Percentiles rank a stretch among this genome's conserved stretches.
phyloP scores from a whole-genome alignment of 495 filamentous ascomycete species.

The Penicillium ucsense region DNA sequence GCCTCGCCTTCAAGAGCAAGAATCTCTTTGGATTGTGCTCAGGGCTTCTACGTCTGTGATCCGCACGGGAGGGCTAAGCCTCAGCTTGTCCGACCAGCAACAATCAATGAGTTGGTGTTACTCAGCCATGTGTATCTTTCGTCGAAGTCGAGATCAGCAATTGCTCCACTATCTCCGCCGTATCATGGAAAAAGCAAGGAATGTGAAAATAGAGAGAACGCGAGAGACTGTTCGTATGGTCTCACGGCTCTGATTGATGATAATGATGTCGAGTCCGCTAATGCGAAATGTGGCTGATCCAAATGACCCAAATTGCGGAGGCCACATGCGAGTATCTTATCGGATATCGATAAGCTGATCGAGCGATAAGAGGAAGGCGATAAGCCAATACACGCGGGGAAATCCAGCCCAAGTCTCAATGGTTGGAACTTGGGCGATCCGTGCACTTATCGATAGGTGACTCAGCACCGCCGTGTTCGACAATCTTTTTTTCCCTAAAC shows the following conservation, averaged over 20 bases:
- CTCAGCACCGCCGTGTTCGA: slow-evolving; percentile 4
- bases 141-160: too few relatives aligned
- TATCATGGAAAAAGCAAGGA: too few relatives aligned
- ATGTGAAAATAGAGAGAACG: neutral
- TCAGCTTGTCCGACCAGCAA: neutral
- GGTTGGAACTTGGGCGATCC: neutral
- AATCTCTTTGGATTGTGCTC: neutral
- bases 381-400: too few relatives aligned
- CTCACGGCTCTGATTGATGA: neutral
- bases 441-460: slow-evolving; percentile 5
- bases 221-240: neutral
- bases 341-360: too few relatives aligned
- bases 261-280: neutral
- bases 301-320: too few relatives aligned
- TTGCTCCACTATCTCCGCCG: too few relatives aligned
- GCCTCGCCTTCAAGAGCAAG: neutral
- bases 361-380: too few relatives aligned
- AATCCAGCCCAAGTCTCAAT: too few relatives aligned
- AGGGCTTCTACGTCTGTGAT: neutral
- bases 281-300: too few relatives aligned
- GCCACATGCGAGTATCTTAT: too few relatives aligned
- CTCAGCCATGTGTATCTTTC: neutral
- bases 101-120: neutral
- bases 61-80: slow-evolving; percentile 2
- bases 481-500: slow-evolving; percentile 1